These are phyloP conservation scores for Immersiporthe knoxdaviesiana DNA, from an alignment of 2,329 filamentous ascomycete species.

Conservation along the genomic window DNA sequence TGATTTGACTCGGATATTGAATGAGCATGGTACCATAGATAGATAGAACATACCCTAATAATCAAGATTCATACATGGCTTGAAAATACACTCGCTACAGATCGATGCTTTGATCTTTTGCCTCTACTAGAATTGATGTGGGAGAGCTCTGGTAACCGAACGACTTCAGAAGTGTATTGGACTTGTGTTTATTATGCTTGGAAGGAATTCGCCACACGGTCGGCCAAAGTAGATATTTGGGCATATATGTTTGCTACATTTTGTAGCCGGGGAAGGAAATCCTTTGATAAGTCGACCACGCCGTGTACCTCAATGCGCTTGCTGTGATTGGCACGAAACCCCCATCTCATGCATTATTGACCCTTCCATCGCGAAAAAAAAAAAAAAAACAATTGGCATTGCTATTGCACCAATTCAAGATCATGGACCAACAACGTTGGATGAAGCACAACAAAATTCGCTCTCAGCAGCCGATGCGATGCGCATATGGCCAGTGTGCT, in stretches of 20 bases:
- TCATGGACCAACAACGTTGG: background rate
- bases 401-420: background rate
- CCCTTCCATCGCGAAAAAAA: background rate
- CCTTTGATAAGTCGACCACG: background rate
- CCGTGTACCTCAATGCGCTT: background rate
- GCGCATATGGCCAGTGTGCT: background rate
- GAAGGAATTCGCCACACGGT: background rate
- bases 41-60: background rate
- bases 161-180: background rate
- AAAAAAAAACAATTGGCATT: too few relatives aligned
- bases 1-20: background rate
- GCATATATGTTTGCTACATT: background rate
- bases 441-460: background rate
- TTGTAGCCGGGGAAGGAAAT: background rate
- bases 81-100: background rate
- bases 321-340: background rate
- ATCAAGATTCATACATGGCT: background rate
- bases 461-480: background rate
- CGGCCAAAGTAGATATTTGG: background rate
- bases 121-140: background rate
- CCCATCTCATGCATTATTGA: background rate
- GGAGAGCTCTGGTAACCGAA: background rate
- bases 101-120: background rate
- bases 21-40: constrained; percentile 4
- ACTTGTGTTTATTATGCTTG: background rate